Evolutionary conservation across 306 rosid genomes (phyloP).

Genomic region (Medicago arabica): DNA sequence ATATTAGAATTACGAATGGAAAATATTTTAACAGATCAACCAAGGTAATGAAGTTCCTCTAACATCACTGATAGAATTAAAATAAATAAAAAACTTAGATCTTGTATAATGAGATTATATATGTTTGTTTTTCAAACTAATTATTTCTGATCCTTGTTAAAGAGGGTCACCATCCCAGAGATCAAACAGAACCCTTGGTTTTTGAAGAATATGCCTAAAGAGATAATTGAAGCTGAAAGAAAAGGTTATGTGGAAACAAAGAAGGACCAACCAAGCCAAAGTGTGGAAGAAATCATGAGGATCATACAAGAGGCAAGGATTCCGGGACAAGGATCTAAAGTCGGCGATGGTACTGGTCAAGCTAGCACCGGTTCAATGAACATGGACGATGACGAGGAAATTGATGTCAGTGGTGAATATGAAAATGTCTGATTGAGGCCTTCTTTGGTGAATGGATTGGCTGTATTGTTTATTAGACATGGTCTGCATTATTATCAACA

Average conservation of each 20-base stretch:
- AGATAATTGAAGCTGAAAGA: slow-evolving; percentile 75
- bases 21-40: too few species aligned
- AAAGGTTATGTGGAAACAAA: slow-evolving; percentile 52
- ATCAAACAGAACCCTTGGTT: slow-evolving; percentile 90
- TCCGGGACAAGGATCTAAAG: slow-evolving; percentile 70
- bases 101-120: neutral
- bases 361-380: slow-evolving; percentile 57
- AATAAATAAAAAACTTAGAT: neutral
- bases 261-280: slow-evolving; percentile 61
- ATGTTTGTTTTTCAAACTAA: slow-evolving; percentile 7
- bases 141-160: slow-evolving; percentile 36
- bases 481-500: slow-evolving; percentile 38
- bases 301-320: slow-evolving; percentile 78
- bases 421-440: slow-evolving; percentile 45
- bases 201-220: slow-evolving; percentile 79
- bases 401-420: slow-evolving; percentile 81
- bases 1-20: too few species aligned
- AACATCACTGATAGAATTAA: neutral
- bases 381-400: slow-evolving; percentile 63
- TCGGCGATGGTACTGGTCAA: slow-evolving; percentile 47
- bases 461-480: slow-evolving; percentile 33
- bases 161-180: slow-evolving; percentile 89
- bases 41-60: neutral
- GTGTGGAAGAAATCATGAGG: slow-evolving; percentile 74
- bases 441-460: neutral